Percentiles rank a stretch among this genome's conserved stretches.
Conservation (phyloP, 768 basidiomycete species). For the Boletus huronensis region DNA sequence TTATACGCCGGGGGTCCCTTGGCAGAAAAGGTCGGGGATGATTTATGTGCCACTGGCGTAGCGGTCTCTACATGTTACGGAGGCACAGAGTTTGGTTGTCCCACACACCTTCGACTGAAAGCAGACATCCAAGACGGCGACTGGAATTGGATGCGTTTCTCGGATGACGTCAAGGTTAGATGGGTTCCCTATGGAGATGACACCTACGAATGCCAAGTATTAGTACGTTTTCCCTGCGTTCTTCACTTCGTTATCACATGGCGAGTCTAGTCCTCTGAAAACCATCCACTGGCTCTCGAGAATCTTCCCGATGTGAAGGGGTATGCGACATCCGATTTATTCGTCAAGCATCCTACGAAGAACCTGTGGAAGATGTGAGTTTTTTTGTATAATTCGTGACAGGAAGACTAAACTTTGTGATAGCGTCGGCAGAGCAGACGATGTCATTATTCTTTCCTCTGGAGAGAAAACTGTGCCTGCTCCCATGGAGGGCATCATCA, state of each 20-base stretch:
- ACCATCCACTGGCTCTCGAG: slow-evolving; percentile 7
- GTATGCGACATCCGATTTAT: slow-evolving; percentile 43
- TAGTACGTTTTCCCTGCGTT: slow-evolving; percentile 23
- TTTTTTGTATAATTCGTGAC: background rate
- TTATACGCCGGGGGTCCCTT: slow-evolving; percentile 14
- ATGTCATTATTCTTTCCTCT: slow-evolving; percentile 31
- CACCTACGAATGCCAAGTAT: slow-evolving; percentile 35
- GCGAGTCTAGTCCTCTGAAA: slow-evolving; percentile 1
- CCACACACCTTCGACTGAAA: background rate
- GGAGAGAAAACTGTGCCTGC: slow-evolving; percentile 34
- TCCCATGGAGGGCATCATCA: slow-evolving; percentile 30
- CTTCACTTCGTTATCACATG: background rate
- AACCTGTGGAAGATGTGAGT: slow-evolving; percentile 42
- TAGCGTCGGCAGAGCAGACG: slow-evolving; percentile 39
- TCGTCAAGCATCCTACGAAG: slow-evolving; percentile 42
- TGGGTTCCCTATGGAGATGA: slow-evolving; percentile 32
- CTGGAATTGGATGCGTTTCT: slow-evolving; percentile 13
- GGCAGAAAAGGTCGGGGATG: slow-evolving; percentile 11
- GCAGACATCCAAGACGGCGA: slow-evolving; percentile 13
- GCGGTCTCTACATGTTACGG: slow-evolving; percentile 13
- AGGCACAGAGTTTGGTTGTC: slow-evolving; percentile 21
- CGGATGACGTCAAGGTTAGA: slow-evolving; percentile 19
- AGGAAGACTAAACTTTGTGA: background rate
- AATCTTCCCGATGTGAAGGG: slow-evolving; percentile 36
- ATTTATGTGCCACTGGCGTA: slow-evolving; percentile 18